These are phyloP conservation scores for Phytophthora quininea DNA, from an alignment of 352 stramenopile genomes.

Conservation along the genomic window DNA sequence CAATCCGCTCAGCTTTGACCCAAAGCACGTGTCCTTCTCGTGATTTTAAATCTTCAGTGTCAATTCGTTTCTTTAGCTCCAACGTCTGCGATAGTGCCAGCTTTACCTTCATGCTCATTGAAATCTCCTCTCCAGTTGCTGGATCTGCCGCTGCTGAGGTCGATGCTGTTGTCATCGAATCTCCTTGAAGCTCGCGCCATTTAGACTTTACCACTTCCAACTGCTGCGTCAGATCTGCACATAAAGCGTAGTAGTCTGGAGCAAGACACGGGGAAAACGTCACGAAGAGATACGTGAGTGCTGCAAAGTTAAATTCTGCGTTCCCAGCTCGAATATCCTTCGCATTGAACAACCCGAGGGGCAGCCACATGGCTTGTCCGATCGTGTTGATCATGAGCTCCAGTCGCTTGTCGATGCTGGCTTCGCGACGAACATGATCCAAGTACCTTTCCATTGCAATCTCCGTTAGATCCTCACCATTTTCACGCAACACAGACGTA, in stretches of 20 bases:
- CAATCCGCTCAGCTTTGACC: conserved; percentile 71
- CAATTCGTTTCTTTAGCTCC: conserved; percentile 73
- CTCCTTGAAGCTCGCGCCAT: conserved; percentile 65
- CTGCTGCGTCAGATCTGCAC: conserved; percentile 60
- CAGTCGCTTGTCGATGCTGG: conserved; percentile 56
- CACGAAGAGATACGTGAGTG: conserved; percentile 71
- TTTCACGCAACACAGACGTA: conserved; percentile 70
- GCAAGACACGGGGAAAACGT: conserved; percentile 65
- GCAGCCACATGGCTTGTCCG: conserved; percentile 76
- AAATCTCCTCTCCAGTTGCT: conserved; percentile 28
- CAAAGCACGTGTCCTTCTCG: conserved; percentile 71
- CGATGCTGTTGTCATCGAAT: conserved; percentile 4
- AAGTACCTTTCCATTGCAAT: conserved; percentile 80
- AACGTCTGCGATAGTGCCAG: conserved; percentile 71
- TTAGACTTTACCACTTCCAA: conserved; percentile 57
- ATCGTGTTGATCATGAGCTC: conserved; percentile 78
- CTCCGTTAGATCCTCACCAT: conserved; percentile 80
- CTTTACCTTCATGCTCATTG: conserved; percentile 67
- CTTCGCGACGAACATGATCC: conserved; percentile 62
- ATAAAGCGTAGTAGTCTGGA: conserved; percentile 52
- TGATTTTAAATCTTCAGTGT: conserved; percentile 59
- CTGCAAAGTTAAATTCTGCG: conserved; percentile 78
- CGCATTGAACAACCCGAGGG: conserved; percentile 56
- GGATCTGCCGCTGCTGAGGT: conserved; percentile 4
- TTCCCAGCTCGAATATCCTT: conserved; percentile 78